These are phyloP conservation scores for Trypanosoma platydactyli DNA, from an alignment of 208 protist genomes.

Conservation along the genomic window DNA sequence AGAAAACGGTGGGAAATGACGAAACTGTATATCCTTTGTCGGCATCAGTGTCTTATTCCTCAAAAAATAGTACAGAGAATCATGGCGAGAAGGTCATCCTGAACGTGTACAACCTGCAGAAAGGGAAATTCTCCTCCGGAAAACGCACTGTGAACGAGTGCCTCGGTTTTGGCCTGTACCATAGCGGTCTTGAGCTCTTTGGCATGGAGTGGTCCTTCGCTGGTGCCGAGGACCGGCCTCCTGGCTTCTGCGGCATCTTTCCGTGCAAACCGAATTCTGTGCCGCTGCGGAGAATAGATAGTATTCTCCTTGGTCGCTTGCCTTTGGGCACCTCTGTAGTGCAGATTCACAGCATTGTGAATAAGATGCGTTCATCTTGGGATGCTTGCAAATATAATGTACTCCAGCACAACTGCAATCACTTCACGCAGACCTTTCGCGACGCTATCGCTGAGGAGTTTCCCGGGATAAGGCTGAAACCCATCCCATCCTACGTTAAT, in stretches of 20 bases:
- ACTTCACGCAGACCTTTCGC: slow-evolving; percentile 51
- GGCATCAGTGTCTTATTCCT: background rate
- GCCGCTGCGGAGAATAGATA: slow-evolving; percentile 51
- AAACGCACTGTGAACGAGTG: slow-evolving; percentile 9
- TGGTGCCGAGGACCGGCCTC: slow-evolving; percentile 28
- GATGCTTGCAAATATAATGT: slow-evolving; percentile 55
- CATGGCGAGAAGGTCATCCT: slow-evolving; percentile 19
- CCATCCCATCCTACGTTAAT: slow-evolving; percentile 39
- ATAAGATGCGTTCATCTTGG: slow-evolving; percentile 38
- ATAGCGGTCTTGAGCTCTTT: slow-evolving; percentile 74
- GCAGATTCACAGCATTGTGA: slow-evolving; percentile 36
- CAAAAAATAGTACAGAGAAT: background rate
- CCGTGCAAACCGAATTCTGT: slow-evolving; percentile 24
- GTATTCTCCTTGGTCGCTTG: slow-evolving; percentile 61
- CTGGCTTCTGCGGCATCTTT: slow-evolving; percentile 34
- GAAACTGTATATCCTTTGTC: background rate
- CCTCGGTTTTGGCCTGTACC: slow-evolving; percentile 63
- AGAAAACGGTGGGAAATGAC: too few relatives aligned
- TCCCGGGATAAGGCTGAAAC: slow-evolving; percentile 1
- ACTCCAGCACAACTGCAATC: slow-evolving; percentile 73
- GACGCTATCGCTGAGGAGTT: slow-evolving; percentile 26
- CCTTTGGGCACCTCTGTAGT: slow-evolving; percentile 13
- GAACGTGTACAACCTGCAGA: slow-evolving; percentile 33
- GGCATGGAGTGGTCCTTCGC: slow-evolving; percentile 61
- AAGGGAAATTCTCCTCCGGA: background rate